Conservation (phyloP, 495 filamentous ascomycete genomes). For the Niebla homalea region DNA sequence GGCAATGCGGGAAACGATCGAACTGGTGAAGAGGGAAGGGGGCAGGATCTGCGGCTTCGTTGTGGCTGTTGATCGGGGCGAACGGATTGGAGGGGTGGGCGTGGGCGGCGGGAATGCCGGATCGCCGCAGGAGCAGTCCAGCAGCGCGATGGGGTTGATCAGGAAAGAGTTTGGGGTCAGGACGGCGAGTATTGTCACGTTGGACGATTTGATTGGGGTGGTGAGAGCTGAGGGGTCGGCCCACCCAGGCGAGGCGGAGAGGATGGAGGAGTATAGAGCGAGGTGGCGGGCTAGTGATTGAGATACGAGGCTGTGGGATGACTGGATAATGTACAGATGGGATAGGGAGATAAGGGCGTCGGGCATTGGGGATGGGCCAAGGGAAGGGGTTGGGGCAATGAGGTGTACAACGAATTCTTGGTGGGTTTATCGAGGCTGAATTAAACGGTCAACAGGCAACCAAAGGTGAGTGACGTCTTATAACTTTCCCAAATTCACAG, state of each 20-base stretch:
- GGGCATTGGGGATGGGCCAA: too few relatives aligned
- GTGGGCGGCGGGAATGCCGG: constrained; percentile 36
- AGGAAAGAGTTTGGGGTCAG: constrained; percentile 47
- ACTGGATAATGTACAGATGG: too few relatives aligned
- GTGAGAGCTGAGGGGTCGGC: constrained; percentile 29
- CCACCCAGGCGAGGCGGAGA: constrained; percentile 48
- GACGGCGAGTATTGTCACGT: constrained; percentile 34
- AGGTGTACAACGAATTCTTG: too few relatives aligned
- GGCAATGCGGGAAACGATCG: constrained; percentile 80
- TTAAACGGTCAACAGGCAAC: too few relatives aligned
- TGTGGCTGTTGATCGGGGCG: constrained; percentile 76
- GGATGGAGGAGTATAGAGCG: constrained; percentile 63
- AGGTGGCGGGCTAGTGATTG: constrained; percentile 41
- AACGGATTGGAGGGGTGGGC: constrained; percentile 50
- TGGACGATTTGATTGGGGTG: constrained; percentile 68
- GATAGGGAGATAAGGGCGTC: too few relatives aligned
- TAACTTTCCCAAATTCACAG: too few relatives aligned
- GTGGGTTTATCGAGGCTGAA: too few relatives aligned
- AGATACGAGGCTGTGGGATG: not conserved
- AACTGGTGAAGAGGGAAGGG: constrained; percentile 66
- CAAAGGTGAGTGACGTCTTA: too few relatives aligned
- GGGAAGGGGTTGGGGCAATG: too few relatives aligned
- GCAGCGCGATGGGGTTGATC: constrained; percentile 69
- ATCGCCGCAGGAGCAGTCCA: constrained; percentile 33
- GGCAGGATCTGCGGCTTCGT: constrained; percentile 74